Evolutionary conservation across 768 basidiomycete species (phyloP).

Genomic region (Boletellus emodensis): DNA sequence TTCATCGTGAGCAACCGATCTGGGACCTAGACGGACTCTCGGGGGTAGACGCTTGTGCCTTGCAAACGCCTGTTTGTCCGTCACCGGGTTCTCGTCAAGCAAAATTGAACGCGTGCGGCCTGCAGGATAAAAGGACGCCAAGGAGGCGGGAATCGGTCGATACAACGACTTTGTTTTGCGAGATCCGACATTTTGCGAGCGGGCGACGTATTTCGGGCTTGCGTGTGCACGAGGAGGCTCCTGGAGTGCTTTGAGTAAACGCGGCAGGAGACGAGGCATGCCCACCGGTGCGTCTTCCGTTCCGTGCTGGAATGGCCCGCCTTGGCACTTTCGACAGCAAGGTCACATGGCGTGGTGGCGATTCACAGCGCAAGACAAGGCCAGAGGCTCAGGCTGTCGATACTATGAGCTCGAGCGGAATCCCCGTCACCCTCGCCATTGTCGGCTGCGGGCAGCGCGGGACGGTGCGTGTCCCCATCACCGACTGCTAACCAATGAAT

Average conservation of each 20-base stretch:
- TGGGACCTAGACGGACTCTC: slow-evolving; percentile 32
- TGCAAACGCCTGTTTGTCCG: slow-evolving; percentile 43
- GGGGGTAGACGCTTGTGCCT: slow-evolving; percentile 60
- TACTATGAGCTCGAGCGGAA: slow-evolving; percentile 15
- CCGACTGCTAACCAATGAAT: background rate
- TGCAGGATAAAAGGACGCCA: slow-evolving; percentile 42
- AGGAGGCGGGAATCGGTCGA: slow-evolving; percentile 31
- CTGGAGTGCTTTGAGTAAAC: slow-evolving; percentile 46
- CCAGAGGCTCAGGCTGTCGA: slow-evolving; percentile 7
- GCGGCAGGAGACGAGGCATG: slow-evolving; percentile 73
- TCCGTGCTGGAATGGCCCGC: background rate
- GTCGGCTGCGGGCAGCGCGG: slow-evolving; percentile 86
- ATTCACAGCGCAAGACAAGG: slow-evolving; percentile 26
- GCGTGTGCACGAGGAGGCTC: slow-evolving; percentile 19
- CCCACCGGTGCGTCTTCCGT: background rate
- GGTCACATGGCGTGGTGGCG: slow-evolving; percentile 22
- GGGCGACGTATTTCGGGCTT: slow-evolving; percentile 11
- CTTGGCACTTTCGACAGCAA: background rate
- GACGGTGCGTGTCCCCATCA: slow-evolving; percentile 41
- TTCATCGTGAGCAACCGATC: slow-evolving; percentile 18
- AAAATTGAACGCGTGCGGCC: slow-evolving; percentile 57
- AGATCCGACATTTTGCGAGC: slow-evolving; percentile 3
- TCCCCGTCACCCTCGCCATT: slow-evolving; percentile 66
- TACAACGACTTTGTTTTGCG: slow-evolving; percentile 32
- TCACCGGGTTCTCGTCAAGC: slow-evolving; percentile 57